Percentiles rank a stretch among this genome's conserved stretches.
phyloP scores from a whole-genome alignment of 2,329 filamentous ascomycete genomes.

The Biscogniauxia mediterranea region DNA sequence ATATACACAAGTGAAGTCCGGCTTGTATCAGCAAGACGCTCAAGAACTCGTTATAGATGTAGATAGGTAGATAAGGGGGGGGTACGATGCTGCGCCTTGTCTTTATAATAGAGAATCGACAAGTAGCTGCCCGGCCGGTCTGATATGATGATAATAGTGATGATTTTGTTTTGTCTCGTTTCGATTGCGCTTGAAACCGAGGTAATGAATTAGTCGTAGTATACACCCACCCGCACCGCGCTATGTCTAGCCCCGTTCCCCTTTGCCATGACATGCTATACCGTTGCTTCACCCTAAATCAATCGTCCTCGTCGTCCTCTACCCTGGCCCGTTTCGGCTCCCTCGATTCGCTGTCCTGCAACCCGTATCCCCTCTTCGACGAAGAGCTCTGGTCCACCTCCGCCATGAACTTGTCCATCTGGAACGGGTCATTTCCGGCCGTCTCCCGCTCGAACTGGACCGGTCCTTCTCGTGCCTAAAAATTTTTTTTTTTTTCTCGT shows the following conservation, averaged over 20 bases:
- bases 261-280: background rate
- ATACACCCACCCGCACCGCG: too few species aligned
- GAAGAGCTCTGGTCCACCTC: conserved; percentile 66
- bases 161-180: too few species aligned
- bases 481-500: conserved; percentile 14
- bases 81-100: too few species aligned
- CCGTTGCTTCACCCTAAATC: background rate
- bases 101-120: too few species aligned
- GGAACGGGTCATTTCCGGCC: conserved; percentile 73
- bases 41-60: too few species aligned
- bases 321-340: conserved; percentile 73
- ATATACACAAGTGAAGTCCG: too few species aligned
- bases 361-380: conserved; percentile 72
- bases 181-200: too few species aligned
- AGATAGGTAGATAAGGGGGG: too few species aligned
- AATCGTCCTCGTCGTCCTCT: conserved; percentile 64
- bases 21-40: too few species aligned
- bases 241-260: background rate
- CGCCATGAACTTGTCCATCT: conserved; percentile 88
- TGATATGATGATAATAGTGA: too few species aligned
- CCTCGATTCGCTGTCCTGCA: conserved; percentile 63
- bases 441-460: conserved; percentile 93
- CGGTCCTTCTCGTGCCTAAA: conserved; percentile 76
- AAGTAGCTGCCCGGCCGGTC: too few species aligned
- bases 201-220: too few species aligned